A percentile compares a stretch with the other conserved stretches of the same genome.
phyloP scores from a whole-genome alignment of 225 moss, liverwort and hornwort species.

The Physcomitrellopsis africana region DNA sequence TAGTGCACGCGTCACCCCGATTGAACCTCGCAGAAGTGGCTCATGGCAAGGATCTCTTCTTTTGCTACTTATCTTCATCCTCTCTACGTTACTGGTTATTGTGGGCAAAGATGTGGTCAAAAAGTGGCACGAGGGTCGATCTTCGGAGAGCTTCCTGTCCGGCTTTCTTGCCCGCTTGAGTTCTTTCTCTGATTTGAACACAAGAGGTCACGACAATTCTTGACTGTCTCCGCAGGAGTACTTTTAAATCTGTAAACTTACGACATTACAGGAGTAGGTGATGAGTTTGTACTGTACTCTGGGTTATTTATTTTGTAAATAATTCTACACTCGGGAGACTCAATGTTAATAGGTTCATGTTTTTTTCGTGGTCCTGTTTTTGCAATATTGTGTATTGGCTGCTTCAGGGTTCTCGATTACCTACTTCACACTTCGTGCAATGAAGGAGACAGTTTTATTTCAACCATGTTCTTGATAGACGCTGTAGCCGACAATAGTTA shows the following conservation, averaged over 20 bases:
- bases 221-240: not conserved
- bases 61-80: constrained; percentile 45
- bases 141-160: constrained; percentile 33
- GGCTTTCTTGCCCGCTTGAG: constrained; percentile 47
- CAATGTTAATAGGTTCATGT: constrained; percentile 4
- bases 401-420: not conserved
- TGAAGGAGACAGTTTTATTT: too few species aligned
- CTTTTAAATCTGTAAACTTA: constrained; percentile 24
- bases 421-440: too few species aligned
- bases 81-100: constrained; percentile 32
- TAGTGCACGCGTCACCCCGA: constrained; percentile 84
- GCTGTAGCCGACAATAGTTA: too few species aligned
- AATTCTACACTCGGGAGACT: constrained; percentile 42
- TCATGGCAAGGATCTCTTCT: constrained; percentile 53
- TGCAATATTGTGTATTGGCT: not conserved
- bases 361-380: constrained; percentile 2
- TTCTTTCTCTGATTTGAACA: constrained; percentile 35
- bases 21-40: constrained; percentile 46
- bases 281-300: constrained; percentile 34
- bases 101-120: constrained; percentile 42
- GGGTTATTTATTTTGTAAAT: constrained; percentile 58
- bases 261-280: constrained; percentile 12
- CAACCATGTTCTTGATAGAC: too few species aligned
- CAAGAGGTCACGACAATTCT: constrained; percentile 41
- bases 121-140: constrained; percentile 40